phyloP scores from a whole-genome alignment of 2,329 filamentous ascomycete genomes.

The Scedosporium apiospermum region DNA sequence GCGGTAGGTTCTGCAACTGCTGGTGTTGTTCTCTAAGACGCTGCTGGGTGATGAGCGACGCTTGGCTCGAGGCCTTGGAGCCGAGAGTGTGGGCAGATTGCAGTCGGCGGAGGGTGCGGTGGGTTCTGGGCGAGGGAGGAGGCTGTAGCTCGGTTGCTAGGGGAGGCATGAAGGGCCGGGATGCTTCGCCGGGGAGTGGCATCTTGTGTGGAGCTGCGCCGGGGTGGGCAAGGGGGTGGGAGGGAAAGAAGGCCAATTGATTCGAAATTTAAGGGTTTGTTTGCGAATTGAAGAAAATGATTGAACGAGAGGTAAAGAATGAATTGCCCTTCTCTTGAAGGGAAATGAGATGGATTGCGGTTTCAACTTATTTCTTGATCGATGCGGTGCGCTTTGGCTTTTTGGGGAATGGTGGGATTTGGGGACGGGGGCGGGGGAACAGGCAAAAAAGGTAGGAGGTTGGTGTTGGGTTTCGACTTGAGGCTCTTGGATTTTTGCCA shows the following conservation, averaged over 20 bases:
- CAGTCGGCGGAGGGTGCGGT: slow-evolving; percentile 60
- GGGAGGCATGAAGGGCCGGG: neutral
- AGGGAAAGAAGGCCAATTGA: neutral
- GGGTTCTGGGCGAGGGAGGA: slow-evolving; percentile 53
- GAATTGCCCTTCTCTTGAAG: neutral
- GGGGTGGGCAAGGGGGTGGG: neutral
- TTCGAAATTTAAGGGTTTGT: neutral
- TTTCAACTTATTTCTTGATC: neutral
- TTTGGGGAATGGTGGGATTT: neutral
- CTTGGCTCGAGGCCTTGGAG: slow-evolving; percentile 38
- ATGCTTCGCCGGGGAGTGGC: neutral
- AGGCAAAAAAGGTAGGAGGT: neutral
- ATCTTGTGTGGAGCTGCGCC: neutral
- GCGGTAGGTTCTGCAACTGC: slow-evolving; percentile 21
- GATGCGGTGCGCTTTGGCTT: neutral
- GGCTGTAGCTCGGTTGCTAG: slow-evolving; percentile 35
- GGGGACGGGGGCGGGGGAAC: neutral
- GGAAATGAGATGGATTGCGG: no score
- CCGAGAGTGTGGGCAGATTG: slow-evolving; percentile 67
- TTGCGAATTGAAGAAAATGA: neutral
- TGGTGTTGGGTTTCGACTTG: neutral
- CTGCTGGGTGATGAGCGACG: slow-evolving; percentile 56
- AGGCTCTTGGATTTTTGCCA: neutral
- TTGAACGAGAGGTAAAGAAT: neutral
- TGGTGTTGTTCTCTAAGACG: slow-evolving; percentile 37